Base-by-base conservation (phyloP, 148 eudicot species). In the Dysphania ambrosioides region DNA sequence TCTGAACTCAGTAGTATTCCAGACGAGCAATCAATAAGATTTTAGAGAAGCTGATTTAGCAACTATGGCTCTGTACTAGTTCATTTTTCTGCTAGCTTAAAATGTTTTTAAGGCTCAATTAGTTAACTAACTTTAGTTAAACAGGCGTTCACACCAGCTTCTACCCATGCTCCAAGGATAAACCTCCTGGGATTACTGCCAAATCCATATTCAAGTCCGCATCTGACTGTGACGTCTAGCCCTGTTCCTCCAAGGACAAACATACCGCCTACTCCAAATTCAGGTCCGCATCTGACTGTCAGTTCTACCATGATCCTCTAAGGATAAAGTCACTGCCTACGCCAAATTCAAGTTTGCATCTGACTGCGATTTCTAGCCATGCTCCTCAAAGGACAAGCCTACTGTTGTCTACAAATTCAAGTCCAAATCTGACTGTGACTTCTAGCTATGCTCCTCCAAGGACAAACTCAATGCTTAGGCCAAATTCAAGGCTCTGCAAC, bases 121-220 rank as follows among this genome's bases (percentile, higher is more conserved):
- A 13, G 26, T 4, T 44, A 51, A 44, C 63, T 24, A 56, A 8
- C 59, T 62, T 24, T 23, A 19, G 26, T n/a, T 53, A 21, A 42
- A 13, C 71, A 71, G 71, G 70, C 55, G 12, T 35, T 24, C 30
- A 6, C 51, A 35, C 41, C 74, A 15, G 51, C 64, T 24, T 34
- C 56, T 6, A 31, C 18, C 32, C 66, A 42, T 21, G 19, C n/a
- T 24, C n/a, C n/a, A n/a, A n/a, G n/a, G n/a, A n/a, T n/a, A n/a
- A n/a, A n/a, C n/a, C n/a, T n/a, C n/a, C n/a, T n/a, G n/a, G n/a
- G n/a, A n/a, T n/a, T n/a, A n/a, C n/a, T n/a, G n/a, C n/a, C n/a
- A n/a, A n/a, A n/a, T n/a, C n/a, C n/a, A n/a, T n/a, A n/a, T n/a
- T n/a, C n/a, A n/a, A n/a, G n/a, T n/a, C n/a, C n/a, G n/a, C n/a